Conservation (phyloP, 2,329 filamentous ascomycete species). For the Fusarium sterilihyphosum region DNA sequence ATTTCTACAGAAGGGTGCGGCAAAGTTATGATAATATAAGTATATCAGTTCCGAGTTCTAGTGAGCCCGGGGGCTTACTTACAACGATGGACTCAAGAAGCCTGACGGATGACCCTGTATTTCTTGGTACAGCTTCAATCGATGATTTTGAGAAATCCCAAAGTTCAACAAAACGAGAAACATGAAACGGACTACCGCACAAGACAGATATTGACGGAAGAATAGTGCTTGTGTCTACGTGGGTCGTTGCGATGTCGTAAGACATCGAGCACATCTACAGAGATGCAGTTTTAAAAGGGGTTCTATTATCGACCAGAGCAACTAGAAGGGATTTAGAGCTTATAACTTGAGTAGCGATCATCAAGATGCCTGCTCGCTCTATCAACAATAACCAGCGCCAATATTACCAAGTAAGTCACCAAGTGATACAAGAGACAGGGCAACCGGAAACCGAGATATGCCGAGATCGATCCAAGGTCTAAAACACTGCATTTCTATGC, state of each 20-base stretch:
- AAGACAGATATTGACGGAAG: background rate
- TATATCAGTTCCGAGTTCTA: background rate
- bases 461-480: background rate
- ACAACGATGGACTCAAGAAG: background rate
- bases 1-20: too few species aligned
- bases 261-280: background rate
- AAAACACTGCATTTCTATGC: background rate
- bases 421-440: background rate
- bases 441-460: background rate
- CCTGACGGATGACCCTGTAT: too few species aligned
- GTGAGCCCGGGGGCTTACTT: background rate
- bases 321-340: rapidly evolving
- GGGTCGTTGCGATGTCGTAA: too few species aligned
- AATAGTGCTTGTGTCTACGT: background rate
- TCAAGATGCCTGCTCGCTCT: background rate
- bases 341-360: background rate
- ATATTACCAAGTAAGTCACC: background rate
- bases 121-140: background rate
- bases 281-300: rapidly evolving
- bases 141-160: rapidly evolving
- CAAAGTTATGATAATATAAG: background rate
- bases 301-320: too few species aligned
- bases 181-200: background rate
- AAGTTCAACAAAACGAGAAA: background rate
- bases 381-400: background rate